Conservation (phyloP, 2,329 filamentous ascomycete species). For the Didymella exigua region DNA sequence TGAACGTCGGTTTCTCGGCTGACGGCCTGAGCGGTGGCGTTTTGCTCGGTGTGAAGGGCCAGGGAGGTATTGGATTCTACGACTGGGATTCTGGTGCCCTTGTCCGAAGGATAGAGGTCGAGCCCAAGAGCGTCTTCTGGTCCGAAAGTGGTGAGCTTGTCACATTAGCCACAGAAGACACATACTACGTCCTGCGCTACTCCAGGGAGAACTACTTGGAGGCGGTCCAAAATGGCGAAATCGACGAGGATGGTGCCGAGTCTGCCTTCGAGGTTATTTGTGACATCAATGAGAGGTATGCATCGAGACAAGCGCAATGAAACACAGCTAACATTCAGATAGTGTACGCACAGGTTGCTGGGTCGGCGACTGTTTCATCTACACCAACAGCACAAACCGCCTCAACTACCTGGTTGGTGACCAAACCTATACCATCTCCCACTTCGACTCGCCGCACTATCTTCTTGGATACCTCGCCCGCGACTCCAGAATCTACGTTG, state of each 20-base stretch:
- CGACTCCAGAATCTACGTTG: slow-evolving; percentile 92
- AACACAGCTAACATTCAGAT: slow-evolving; percentile 17
- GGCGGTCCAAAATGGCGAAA: slow-evolving; percentile 78
- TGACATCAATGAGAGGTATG: slow-evolving; percentile 86
- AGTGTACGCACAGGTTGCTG: slow-evolving; percentile 93
- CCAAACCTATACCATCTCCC: slow-evolving; percentile 95
- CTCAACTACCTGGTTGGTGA: slow-evolving; percentile 98
- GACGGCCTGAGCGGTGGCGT: slow-evolving; percentile 89
- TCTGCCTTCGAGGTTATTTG: slow-evolving; percentile 95
- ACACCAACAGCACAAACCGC: slow-evolving; percentile 95
- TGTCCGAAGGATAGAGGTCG: slow-evolving; percentile 87
- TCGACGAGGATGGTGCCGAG: slow-evolving; percentile 92
- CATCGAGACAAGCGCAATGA: slow-evolving; percentile 10
- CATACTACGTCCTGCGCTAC: slow-evolving; percentile 91
- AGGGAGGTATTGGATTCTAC: slow-evolving; percentile 93
- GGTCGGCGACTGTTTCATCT: slow-evolving; percentile 99
- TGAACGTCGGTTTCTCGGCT: slow-evolving; percentile 94
- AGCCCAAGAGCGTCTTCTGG: slow-evolving; percentile 82
- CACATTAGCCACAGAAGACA: slow-evolving; percentile 89
- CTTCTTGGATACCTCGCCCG: slow-evolving; percentile 92
- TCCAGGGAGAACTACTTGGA: slow-evolving; percentile 87
- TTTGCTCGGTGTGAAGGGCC: slow-evolving; percentile 90
- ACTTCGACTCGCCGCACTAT: slow-evolving; percentile 96
- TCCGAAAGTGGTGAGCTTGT: slow-evolving; percentile 95
- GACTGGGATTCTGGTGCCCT: slow-evolving; percentile 92